phyloP scores from a whole-genome alignment of 495 filamentous ascomycete genomes.

The Xylaria longipes region DNA sequence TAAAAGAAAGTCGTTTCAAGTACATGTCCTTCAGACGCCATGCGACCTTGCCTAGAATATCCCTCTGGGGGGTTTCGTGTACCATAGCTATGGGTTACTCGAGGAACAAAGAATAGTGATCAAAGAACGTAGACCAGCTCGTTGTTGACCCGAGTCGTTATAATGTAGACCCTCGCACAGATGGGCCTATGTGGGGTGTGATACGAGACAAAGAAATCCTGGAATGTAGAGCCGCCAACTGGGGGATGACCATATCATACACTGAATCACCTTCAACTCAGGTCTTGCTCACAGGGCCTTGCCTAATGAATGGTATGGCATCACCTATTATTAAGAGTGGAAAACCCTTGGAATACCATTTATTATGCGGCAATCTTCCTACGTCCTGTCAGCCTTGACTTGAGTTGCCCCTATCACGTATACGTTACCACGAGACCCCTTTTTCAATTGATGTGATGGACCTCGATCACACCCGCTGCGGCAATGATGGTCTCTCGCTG shows the following conservation, averaged over 20 bases:
- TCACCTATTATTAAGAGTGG: neutral
- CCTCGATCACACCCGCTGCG: neutral
- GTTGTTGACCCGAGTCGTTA: constrained; percentile 39
- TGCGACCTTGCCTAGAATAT: constrained; percentile 21
- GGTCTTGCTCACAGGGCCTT: constrained; percentile 8
- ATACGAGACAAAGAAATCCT: constrained; percentile 37
- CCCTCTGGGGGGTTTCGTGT: constrained; percentile 19
- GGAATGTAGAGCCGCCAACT: constrained; percentile 40
- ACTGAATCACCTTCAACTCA: constrained; percentile 24
- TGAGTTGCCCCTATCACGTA: neutral
- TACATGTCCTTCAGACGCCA: constrained; percentile 25
- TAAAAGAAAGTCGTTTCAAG: constrained; percentile 34
- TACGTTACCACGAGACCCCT: neutral
- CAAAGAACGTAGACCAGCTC: constrained; percentile 39
- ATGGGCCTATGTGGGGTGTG: constrained; percentile 13
- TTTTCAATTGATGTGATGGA: neutral
- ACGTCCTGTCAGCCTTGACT: neutral
- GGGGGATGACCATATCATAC: constrained; percentile 25
- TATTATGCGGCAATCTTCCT: neutral
- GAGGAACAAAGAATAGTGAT: constrained; percentile 35
- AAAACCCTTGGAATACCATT: neutral
- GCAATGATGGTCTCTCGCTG: neutral
- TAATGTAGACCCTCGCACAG: constrained; percentile 33
- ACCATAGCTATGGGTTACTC: constrained; percentile 27
- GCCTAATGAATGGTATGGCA: neutral